These are phyloP conservation scores for Talaromyces sp. DNA, from an alignment of 2,329 filamentous ascomycete species.

Conservation along the genomic window DNA sequence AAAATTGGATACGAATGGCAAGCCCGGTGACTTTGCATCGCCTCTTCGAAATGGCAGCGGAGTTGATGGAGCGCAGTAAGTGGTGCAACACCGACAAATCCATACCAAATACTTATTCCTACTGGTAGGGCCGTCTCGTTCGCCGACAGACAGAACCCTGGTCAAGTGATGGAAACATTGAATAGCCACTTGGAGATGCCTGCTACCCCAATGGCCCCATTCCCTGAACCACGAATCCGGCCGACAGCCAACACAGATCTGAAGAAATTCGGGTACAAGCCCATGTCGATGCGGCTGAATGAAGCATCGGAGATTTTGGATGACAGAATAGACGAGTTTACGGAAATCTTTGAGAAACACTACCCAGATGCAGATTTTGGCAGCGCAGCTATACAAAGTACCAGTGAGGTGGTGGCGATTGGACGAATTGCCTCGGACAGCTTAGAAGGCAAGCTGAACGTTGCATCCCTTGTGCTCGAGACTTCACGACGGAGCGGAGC, in stretches of 20 bases:
- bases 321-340: constrained; percentile 89
- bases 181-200: constrained; percentile 67
- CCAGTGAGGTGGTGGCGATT: constrained; percentile 80
- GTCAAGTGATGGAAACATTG: constrained; percentile 76
- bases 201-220: constrained; percentile 66
- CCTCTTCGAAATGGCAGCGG: constrained; percentile 31
- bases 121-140: constrained; percentile 58
- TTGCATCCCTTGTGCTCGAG: constrained; percentile 80
- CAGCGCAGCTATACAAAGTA: constrained; percentile 78
- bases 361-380: constrained; percentile 79
- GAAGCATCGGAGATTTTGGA: constrained; percentile 91
- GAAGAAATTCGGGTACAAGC: constrained; percentile 86
- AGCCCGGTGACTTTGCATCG: constrained; percentile 43
- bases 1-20: constrained; percentile 45
- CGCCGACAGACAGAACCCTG: constrained; percentile 69
- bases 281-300: constrained; percentile 89
- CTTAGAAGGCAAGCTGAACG: constrained; percentile 76
- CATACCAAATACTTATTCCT: constrained; percentile 14
- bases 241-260: constrained; percentile 81
- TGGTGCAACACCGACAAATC: not conserved
- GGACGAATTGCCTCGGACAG: constrained; percentile 88
- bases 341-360: constrained; percentile 65
- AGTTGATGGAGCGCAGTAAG: constrained; percentile 35
- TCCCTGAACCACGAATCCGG: constrained; percentile 71
- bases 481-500: constrained; percentile 78